Base-by-base conservation (phyloP, 2,329 filamentous ascomycete genomes). In the Exophiala calicioides region DNA sequence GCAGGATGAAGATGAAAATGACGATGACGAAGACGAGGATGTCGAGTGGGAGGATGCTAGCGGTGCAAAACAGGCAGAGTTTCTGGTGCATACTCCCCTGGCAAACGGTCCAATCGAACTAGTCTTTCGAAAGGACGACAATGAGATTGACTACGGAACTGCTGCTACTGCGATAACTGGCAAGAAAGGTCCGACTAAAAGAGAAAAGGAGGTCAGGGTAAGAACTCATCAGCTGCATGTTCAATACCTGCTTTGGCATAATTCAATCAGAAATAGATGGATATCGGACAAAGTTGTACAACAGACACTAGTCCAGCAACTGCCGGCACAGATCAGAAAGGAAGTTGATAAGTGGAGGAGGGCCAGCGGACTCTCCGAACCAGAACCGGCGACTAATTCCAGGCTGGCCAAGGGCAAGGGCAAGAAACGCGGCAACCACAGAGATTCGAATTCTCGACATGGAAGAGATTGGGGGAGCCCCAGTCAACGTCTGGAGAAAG, bases 181-280 rank as follows among this genome's bases (percentile, higher is more conserved):
- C 13, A 95, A 88, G 67, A 95, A 91, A 63, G 90, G 89, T 0
- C 86, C 88, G 0, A 86, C 87, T 2, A 95, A 95, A 68, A 81
- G 86, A 20, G 89, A 96, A 62, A 81, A 88, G 40, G 79, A 82
- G 50, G 86, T 91, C 45, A 80, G 93, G 19, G 79, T 84, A 24
- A 77, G 83, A 3, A 90, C 89, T 1, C 93, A 98, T 66, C 87
- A 88, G 58, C 77, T 95, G 57, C 93, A 98, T 66, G 90, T 97
- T 2, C 84, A 94, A 63, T 80, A 83, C 41, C 72, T 98, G 12
- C 77, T 98, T 50, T 96, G 86, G 77, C 90, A 97, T 64, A 97
- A 97, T 62, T 80, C 88, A 0, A 68, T 93, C 10, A 81, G 88
- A 31, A 96, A 97, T 64, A 75, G 81, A 0, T 97, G 91, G 85